Base-by-base conservation (phyloP, 1,284 basidiomycete species). In the Rhodotorula sp. region DNA sequence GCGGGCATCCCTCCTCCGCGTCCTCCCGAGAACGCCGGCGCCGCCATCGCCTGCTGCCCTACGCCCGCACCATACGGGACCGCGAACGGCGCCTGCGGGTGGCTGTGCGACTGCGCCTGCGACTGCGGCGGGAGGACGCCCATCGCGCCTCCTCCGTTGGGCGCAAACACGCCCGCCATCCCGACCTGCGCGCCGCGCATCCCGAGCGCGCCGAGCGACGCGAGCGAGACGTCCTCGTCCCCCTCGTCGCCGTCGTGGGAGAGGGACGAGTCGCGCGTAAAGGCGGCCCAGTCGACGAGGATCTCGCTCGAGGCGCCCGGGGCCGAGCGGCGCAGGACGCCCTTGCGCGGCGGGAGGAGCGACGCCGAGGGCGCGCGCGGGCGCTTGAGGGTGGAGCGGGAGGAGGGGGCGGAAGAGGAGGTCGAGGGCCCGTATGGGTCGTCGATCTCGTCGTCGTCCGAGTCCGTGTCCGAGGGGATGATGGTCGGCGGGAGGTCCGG, bases 241-340 rank as follows among this genome's bases (percentile, higher is more conserved):
- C 68, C 46, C 45, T 58, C 61, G 54, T 65, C 42, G 8, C 16
- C 48, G 14, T 8, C 34, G 1, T 16, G 14, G 7, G 17, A 21
- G 19, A 49, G 42, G 12, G 54, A 4, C 0, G 71, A 27, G 25
- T 60, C 57, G 4, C 64, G 54, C 17, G 70, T 72, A 21, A 72
- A 62, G 12, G 66, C 66, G 9, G 68, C 65, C 67, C 71, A 73
- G 44, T 67, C 62, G 61, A 73, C 65, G 53, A 49, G 65, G 58
- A 67, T 70, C 59, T 70, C 67, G 34, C 25, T 16, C 13, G 21
- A 42, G 14, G 4, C 25, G 41, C 57, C 42, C 8, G 59, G 57
- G 16, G 52, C 48, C 25, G 14, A 21, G 4, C 34, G 34, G 34
- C 68, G 64, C 13, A 67, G 45, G 13, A 68, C 56, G 25, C 69